Conservation (phyloP, 306 rosid species). For the Lathyrus oleraceus region DNA sequence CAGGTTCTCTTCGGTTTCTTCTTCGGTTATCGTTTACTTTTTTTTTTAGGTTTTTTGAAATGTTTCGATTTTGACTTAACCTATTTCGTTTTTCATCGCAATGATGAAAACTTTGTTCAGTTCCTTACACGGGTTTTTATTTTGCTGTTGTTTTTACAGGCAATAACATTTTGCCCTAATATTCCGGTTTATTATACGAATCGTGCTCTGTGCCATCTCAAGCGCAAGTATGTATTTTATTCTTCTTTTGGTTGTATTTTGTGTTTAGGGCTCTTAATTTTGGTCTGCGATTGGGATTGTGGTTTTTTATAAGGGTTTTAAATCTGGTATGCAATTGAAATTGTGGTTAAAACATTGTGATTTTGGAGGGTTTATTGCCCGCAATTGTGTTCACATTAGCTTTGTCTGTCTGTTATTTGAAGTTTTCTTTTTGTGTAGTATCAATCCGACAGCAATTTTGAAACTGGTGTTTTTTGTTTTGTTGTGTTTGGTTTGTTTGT, state of each 20-base stretch:
- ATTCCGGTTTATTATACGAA: slow-evolving; percentile 80
- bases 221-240: slow-evolving; percentile 71
- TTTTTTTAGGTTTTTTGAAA: background rate
- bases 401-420: background rate
- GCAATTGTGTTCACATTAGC: background rate
- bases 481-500: slow-evolving; percentile 36
- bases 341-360: slow-evolving; percentile 1
- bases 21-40: background rate
- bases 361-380: background rate
- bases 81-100: background rate
- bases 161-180: slow-evolving; percentile 70
- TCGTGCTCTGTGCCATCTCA: slow-evolving; percentile 94
- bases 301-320: slow-evolving; percentile 16
- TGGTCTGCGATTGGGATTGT: background rate
- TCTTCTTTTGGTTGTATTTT: background rate
- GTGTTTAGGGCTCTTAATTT: slow-evolving; percentile 10
- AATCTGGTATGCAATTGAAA: background rate
- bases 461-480: background rate
- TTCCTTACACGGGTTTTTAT: background rate
- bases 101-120: background rate
- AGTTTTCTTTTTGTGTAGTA: background rate
- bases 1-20: slow-evolving; percentile 47
- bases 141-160: slow-evolving; percentile 22
- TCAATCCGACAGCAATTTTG: background rate
- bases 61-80: background rate